These are phyloP conservation scores for Globisporangium acanthophoron DNA, from an alignment of 352 stramenopile genomes.

Conservation along the genomic window DNA sequence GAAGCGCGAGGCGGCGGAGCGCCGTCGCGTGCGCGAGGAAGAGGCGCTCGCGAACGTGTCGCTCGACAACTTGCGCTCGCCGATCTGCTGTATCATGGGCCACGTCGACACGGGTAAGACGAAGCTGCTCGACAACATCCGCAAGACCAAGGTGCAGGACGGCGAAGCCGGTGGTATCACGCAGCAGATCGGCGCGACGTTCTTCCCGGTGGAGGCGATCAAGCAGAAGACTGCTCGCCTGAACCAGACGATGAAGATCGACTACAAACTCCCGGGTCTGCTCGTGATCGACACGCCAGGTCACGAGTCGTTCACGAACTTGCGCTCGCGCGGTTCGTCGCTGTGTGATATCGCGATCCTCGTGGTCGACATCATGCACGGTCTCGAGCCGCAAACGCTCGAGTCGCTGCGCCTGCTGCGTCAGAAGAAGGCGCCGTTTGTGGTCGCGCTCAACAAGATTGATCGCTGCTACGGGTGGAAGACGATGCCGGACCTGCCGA, in stretches of 20 bases:
- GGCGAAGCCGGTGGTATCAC: constrained; percentile 95
- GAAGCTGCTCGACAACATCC: constrained; percentile 99
- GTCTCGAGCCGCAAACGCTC: constrained; percentile 98
- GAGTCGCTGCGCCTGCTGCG: constrained; percentile 97
- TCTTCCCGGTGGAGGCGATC: constrained; percentile 92
- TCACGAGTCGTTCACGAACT: constrained; percentile 99
- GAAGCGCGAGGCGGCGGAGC: constrained; percentile 71
- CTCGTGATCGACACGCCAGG: constrained; percentile 99
- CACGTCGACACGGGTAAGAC: constrained; percentile 98
- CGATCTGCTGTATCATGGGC: constrained; percentile 99
- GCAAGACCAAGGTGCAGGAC: constrained; percentile 97
- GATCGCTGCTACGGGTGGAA: constrained; percentile 99
- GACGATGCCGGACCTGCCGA: constrained; percentile 90
- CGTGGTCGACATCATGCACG: constrained; percentile 99
- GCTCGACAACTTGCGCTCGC: constrained; percentile 93
- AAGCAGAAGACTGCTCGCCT: constrained; percentile 85
- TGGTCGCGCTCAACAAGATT: constrained; percentile 99
- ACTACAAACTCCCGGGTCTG: constrained; percentile 90
- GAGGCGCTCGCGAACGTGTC: constrained; percentile 84
- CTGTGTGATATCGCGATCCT: constrained; percentile 99
- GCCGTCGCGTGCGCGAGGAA: constrained; percentile 64
- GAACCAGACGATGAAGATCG: constrained; percentile 66
- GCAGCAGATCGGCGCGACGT: constrained; percentile 96
- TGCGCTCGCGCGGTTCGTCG: constrained; percentile 94
- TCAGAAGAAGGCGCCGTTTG: constrained; percentile 95